Percentiles rank a stretch among this genome's conserved stretches.
phyloP scores from a whole-genome alignment of 2,329 filamentous ascomycete genomes.

The Neofusicoccum cordaticola region DNA sequence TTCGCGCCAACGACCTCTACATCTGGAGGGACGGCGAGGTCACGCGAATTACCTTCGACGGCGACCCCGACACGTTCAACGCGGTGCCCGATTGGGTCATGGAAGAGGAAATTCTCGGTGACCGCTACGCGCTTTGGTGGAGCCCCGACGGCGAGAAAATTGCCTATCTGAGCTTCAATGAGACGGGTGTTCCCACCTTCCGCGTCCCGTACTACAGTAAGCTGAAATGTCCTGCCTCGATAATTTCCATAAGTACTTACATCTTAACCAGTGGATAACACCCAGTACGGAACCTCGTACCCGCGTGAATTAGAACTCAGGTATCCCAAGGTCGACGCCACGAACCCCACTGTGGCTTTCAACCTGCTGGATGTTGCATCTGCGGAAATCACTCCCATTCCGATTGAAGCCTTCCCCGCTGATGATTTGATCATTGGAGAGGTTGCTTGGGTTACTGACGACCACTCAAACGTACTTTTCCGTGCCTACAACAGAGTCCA shows the following conservation, averaged over 20 bases:
- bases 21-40: constrained; percentile 55
- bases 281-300: constrained; percentile 58
- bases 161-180: constrained; percentile 58
- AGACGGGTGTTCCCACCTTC: constrained; percentile 64
- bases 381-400: constrained; percentile 45
- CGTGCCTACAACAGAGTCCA: constrained; percentile 68
- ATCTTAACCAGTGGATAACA: constrained; percentile 43
- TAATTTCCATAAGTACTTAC: constrained; percentile 25
- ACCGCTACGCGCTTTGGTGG: constrained; percentile 55
- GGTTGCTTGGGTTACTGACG: constrained; percentile 64
- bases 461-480: constrained; percentile 61
- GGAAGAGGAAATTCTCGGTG: constrained; percentile 57
- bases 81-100: constrained; percentile 65
- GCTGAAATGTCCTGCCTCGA: neutral
- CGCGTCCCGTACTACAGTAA: constrained; percentile 59
- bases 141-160: constrained; percentile 56
- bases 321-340: constrained; percentile 63
- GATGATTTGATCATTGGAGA: constrained; percentile 66
- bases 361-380: constrained; percentile 56
- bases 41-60: constrained; percentile 58
- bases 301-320: constrained; percentile 58
- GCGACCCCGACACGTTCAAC: constrained; percentile 61
- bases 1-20: constrained; percentile 65
- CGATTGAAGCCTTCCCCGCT: constrained; percentile 56
- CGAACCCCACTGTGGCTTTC: constrained; percentile 63